These are phyloP conservation scores for Lachancea cidri DNA, from an alignment of 805 yeast genomes.

Conservation along the genomic window DNA sequence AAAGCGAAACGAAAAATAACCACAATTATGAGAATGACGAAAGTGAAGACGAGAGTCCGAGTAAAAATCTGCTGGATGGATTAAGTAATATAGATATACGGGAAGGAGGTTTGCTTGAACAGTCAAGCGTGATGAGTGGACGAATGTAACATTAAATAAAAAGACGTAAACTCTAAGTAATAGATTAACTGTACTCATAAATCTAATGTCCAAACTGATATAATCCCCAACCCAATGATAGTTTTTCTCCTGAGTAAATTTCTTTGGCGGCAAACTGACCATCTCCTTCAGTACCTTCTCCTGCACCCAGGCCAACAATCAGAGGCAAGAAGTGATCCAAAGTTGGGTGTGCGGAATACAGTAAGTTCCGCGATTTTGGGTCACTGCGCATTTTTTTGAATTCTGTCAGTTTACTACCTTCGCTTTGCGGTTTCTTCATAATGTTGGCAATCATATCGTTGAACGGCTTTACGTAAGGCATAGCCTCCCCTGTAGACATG, in stretches of 20 bases:
- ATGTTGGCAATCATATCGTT: slow-evolving; percentile 41
- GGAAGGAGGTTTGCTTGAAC: not conserved
- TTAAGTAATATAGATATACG: not conserved
- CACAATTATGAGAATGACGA: slow-evolving; percentile 6
- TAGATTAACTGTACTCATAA: too few relatives aligned
- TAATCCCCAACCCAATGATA: slow-evolving; percentile 66
- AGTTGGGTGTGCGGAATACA: slow-evolving; percentile 65
- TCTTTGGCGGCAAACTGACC: slow-evolving; percentile 33
- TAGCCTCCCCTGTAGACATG: slow-evolving; percentile 13
- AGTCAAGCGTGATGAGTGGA: not conserved
- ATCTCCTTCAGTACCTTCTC: slow-evolving; percentile 20
- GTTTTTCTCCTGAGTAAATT: slow-evolving; percentile 40
- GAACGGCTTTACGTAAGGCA: slow-evolving; percentile 50
- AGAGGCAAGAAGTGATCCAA: slow-evolving; percentile 69
- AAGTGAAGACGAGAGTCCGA: slow-evolving; percentile 10
- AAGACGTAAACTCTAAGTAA: not conserved
- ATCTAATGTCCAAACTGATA: slow-evolving; percentile 42
- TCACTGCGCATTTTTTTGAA: slow-evolving; percentile 36
- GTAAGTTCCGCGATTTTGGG: slow-evolving; percentile 29
- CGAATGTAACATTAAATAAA: not conserved
- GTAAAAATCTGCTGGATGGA: slow-evolving; percentile 11
- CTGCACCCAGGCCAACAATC: slow-evolving; percentile 55
- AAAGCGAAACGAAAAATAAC: not conserved
- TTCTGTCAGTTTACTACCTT: slow-evolving; percentile 32
- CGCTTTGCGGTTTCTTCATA: slow-evolving; percentile 22